Percentiles rank a stretch among this genome's conserved stretches.
These are phyloP conservation scores for Pestalotiopsis sp. DNA, from an alignment of 2,329 filamentous ascomycete genomes.

Conservation along the genomic window DNA sequence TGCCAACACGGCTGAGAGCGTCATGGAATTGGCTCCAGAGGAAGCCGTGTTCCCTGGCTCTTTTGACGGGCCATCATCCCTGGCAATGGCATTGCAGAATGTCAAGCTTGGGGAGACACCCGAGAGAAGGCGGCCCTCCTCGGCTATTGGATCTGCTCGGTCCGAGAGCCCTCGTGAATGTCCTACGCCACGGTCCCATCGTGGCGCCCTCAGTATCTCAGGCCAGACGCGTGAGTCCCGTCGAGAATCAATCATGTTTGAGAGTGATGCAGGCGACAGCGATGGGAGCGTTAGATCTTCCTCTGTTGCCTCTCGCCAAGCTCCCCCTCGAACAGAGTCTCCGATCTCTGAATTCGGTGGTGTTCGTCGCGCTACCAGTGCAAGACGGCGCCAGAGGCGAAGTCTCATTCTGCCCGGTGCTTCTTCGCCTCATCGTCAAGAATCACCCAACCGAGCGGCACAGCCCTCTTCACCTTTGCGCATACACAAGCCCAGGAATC, in stretches of 20 bases:
- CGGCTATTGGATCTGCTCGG: slow-evolving; percentile 74
- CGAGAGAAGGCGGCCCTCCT: slow-evolving; percentile 50
- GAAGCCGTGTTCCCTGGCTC: slow-evolving; percentile 60
- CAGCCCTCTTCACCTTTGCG: slow-evolving; percentile 85
- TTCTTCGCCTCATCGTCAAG: slow-evolving; percentile 80
- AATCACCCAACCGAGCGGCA: slow-evolving; percentile 78
- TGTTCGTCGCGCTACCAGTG: slow-evolving; percentile 75
- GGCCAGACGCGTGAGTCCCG: slow-evolving; percentile 67
- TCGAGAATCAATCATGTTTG: slow-evolving; percentile 76
- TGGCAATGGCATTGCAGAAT: slow-evolving; percentile 57
- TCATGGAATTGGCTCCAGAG: slow-evolving; percentile 47
- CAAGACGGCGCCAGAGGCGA: slow-evolving; percentile 81
- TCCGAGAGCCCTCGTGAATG: slow-evolving; percentile 91
- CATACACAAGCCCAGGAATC: slow-evolving; percentile 76
- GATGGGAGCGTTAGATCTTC: slow-evolving; percentile 86
- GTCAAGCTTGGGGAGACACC: slow-evolving; percentile 43
- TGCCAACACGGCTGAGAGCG: slow-evolving; percentile 37
- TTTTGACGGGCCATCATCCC: slow-evolving; percentile 59
- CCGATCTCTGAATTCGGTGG: slow-evolving; percentile 85
- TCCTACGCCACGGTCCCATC: slow-evolving; percentile 86
- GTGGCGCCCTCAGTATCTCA: slow-evolving; percentile 59
- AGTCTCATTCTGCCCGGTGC: slow-evolving; percentile 83
- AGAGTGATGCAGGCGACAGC: slow-evolving; percentile 83
- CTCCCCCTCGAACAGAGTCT: slow-evolving; percentile 75
- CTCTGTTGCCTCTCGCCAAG: slow-evolving; percentile 70